Base-by-base conservation (phyloP, 495 filamentous ascomycete genomes). In the Hypoxylon lenormandii region DNA sequence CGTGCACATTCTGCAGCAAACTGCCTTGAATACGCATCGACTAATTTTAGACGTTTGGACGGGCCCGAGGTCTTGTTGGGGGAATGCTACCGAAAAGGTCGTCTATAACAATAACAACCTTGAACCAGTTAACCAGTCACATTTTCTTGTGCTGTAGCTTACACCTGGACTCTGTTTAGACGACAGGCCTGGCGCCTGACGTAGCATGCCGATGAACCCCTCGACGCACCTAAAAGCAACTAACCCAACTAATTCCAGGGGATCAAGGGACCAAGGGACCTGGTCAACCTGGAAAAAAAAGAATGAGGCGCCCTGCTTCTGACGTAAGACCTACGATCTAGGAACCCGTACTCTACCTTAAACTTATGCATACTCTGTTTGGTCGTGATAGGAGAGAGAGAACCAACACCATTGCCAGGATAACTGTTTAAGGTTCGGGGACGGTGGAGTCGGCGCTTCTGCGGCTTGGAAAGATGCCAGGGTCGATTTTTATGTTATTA, bases 381-480 rank as follows among this genome's bases (percentile, higher is more conserved):
- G 26, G 26, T 7, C 3, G 26, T 7, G 26, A 28, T 28, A 7
- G 7, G 26, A 28, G 26, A 28, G 26, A 28, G 7, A 7, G 7
- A 28, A 10, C 42, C 5, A 48, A 12, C 1, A 26, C 21, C 26
- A 7, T 28, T 37, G 11, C 23, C 23, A 5, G 2, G 10, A 42
- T 23, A 10, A 28, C 13, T 15, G 1, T 8, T 56, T 26, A 58
- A 26, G 30, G 22, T 40, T 37, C 36, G 22, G 48, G 30, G 45
- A 22, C 51, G 30, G 45, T 48, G 52, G 53, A 58, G 52, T 60
- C 68, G 62, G 68, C 58, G 68, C 66, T 71, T 66, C 58, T 63
- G 60, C 68, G 62, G 68, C 62, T 58, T 62, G 37, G 62, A 58
- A 51, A n/a, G n/a, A n/a, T 51, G 12, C 45, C 50, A 46, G 50